Base-by-base conservation (phyloP, 2,329 filamentous ascomycete genomes). In the Verticillium alfalfae region DNA sequence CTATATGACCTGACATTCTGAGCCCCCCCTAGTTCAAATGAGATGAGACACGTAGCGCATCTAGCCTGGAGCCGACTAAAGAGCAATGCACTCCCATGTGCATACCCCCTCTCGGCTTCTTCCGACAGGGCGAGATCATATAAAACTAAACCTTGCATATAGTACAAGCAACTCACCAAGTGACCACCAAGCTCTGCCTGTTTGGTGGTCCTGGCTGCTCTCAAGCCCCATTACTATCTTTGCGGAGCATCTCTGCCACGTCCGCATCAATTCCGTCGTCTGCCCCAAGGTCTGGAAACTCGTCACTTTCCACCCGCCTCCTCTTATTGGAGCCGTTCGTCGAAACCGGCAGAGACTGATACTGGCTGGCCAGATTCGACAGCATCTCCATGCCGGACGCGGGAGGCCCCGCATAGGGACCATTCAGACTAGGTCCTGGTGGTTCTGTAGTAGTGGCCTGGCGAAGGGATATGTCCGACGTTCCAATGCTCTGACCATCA, bases 191-290 rank as follows among this genome's bases (percentile, higher is more conserved):
- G 9, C 36, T 13, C 36, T 37, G 9, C 13, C 36, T 9, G 36
- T 8, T 37, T 52, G 10, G 18, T 31, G 26, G 5, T 31, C 26
- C 26, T 31, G 10, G n/a, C n/a, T 13, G 3, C 18, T 10, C 18
- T 41, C 26, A 58, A 4, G 10, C 57, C 16, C 62, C 68, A 31
- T 61, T 68, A 45, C 71, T 75, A 22, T 81, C 79, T 64, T 78
- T 77, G 52, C 75, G 73, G 55, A 87, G 74, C 75, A 85, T 83
- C 66, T 83, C 82, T 34, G 79, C 79, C 38, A 86, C 83, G 56
- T 86, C 83, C 0, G 81, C 77, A 64, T 86, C 84, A 58, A 86
- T 84, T 1, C 78, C 83, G 64, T 84, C 81, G 61, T 84, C 81
- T 22, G 72, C 78, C 9, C 78, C 81, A n/a, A 86, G 73, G 59